phyloP scores from a whole-genome alignment of 345 rosid genomes.

The Corymbia maculata region DNA sequence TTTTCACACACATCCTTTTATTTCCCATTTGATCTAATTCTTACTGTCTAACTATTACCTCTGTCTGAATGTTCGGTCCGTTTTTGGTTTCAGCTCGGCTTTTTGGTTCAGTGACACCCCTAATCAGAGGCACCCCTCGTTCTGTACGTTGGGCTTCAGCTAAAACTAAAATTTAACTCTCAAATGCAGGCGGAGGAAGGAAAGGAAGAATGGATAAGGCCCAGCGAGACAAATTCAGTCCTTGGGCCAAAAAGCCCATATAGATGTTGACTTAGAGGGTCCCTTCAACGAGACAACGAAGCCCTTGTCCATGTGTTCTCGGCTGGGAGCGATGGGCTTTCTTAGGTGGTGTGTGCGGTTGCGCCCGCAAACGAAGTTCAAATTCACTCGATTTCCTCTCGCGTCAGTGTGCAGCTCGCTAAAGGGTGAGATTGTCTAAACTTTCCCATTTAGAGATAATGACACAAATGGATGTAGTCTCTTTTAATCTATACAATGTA shows the following conservation, averaged over 20 bases:
- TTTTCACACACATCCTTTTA: too few species aligned
- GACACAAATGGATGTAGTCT: too few species aligned
- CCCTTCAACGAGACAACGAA: not conserved
- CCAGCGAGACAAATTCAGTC: too few species aligned
- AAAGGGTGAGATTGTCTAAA: not conserved
- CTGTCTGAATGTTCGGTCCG: too few species aligned
- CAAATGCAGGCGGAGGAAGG: not conserved
- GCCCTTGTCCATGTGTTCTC: not conserved
- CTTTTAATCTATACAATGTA: too few species aligned
- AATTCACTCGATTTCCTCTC: not conserved
- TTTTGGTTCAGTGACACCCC: too few species aligned
- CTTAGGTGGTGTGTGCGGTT: not conserved
- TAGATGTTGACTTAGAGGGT: not conserved
- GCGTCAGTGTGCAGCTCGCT: not conserved
- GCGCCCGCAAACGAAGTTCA: not conserved
- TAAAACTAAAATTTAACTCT: not conserved
- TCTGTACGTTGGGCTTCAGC: not conserved
- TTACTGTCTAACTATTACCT: too few species aligned
- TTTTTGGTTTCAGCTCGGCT: too few species aligned
- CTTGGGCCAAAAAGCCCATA: not conserved
- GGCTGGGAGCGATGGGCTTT: not conserved
- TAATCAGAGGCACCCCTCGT: not conserved
- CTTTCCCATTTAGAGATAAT: not conserved
- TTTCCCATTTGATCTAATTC: too few species aligned
- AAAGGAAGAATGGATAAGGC: too few species aligned